Base-by-base conservation (phyloP, 495 filamentous ascomycete species). In the Xylaria curta region DNA sequence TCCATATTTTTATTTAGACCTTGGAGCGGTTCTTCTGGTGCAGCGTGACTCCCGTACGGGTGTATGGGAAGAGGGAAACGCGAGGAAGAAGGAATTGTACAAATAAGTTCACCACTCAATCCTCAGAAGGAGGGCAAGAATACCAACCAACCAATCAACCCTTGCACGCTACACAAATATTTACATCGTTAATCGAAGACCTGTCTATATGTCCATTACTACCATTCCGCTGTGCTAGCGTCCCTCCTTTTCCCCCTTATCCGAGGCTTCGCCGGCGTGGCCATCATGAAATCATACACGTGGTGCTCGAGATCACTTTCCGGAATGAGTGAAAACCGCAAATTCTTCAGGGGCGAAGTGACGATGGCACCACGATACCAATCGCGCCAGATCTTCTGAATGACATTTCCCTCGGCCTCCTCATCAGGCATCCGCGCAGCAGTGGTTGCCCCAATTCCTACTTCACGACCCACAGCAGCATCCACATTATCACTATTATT, bases 371-470 rank as follows among this genome's bases (percentile, higher is more conserved):
- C 82, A 9, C 73, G 71, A 40, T 81, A 75, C 76, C 82, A 83
- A 24, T 78, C 80, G 31, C 73, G 60, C 82, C 82, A 85, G 19
- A 83, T 77, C 74, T 76, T 81, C 73, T 85, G 82, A 24, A 85
- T 69, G 9, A 80, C 64, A 70, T 84, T 83, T 17, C 78, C 70
- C 54, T 69, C 68, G 3, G 56, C 65, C 44, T 21, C 68, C 0
- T 54, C 51, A 13, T 54, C 51, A n/a, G 21, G 51, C 15, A 10
- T 0, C 58, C 17, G 6, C 10, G 1, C 42, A 4, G 19, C 21
- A 17, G 44, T 17, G 15, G 10, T 9, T 19, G n/a, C 6, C 47
- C 15, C 46, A 6, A 6, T 19, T 6, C 47, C 47, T 51, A n/a
- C 1, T 8, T n/a, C 46, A 19, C 46, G 19, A 19, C n/a, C 19